Evolutionary conservation across 306 rosid genomes (phyloP).

Genomic region (Gynostemma pentaphyllum): DNA sequence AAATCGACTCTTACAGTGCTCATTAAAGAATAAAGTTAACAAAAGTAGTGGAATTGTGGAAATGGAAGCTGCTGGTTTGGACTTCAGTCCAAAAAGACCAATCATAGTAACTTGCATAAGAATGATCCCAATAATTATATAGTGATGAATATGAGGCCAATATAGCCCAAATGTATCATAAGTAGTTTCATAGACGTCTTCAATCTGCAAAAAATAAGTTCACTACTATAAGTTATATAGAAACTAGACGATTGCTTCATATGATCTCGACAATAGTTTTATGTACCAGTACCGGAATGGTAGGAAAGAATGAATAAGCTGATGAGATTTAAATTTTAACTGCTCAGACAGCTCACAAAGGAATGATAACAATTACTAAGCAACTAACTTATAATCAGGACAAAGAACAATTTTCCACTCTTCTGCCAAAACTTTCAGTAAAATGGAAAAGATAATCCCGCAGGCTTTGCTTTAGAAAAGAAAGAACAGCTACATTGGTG

Average conservation of each 20-base stretch:
- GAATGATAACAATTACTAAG: not conserved
- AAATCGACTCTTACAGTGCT: conserved; percentile 87
- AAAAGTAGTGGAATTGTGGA: conserved; percentile 60
- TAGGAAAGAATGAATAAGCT: not conserved
- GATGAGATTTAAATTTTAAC: not conserved
- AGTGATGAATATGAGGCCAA: conserved; percentile 82
- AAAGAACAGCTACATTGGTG: not conserved
- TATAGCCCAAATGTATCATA: conserved; percentile 79
- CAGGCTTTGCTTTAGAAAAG: not conserved
- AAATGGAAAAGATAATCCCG: not conserved
- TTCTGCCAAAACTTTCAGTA: not conserved
- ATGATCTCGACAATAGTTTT: not conserved
- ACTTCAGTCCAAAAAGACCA: conserved; percentile 73
- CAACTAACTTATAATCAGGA: not conserved
- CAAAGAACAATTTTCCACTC: not conserved
- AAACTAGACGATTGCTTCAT: not conserved
- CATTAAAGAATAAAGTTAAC: conserved; percentile 61
- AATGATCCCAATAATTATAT: conserved; percentile 54
- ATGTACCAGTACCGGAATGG: not conserved
- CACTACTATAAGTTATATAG: not conserved
- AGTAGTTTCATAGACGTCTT: conserved; percentile 57
- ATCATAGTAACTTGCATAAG: conserved; percentile 96
- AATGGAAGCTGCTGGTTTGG: conserved; percentile 75
- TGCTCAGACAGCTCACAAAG: not conserved
- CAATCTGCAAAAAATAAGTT: conserved; percentile 42